Evolutionary conservation across 768 basidiomycete species (phyloP).

Genomic region (Naganishia vaughanmartiniae): DNA sequence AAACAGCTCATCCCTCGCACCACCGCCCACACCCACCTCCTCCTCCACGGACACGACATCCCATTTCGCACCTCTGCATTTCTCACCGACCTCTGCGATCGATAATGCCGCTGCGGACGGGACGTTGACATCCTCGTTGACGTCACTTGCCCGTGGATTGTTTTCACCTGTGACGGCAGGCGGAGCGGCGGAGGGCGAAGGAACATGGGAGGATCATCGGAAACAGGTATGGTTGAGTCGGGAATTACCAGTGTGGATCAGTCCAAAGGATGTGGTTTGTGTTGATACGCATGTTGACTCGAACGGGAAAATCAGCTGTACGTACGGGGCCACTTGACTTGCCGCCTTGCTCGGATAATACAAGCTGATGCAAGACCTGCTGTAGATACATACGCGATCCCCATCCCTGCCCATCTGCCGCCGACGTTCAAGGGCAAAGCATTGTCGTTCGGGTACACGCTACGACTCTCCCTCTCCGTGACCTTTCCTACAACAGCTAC

Average conservation of each 20-base stretch:
- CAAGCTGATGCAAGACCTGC: not conserved
- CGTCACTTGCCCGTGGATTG: constrained; percentile 50
- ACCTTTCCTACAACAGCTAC: constrained; percentile 65
- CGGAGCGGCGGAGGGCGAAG: constrained; percentile 45
- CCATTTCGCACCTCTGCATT: not conserved
- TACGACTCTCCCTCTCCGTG: constrained; percentile 75
- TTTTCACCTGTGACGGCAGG: constrained; percentile 46
- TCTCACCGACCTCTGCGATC: constrained; percentile 31
- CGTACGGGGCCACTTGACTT: not conserved
- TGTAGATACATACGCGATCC: constrained; percentile 74
- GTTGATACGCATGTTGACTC: constrained; percentile 81
- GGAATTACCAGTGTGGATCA: constrained; percentile 75
- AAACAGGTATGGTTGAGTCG: constrained; percentile 52
- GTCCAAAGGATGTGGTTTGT: constrained; percentile 79
- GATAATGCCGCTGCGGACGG: constrained; percentile 48
- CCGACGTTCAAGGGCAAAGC: constrained; percentile 85
- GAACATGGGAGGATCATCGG: constrained; percentile 53
- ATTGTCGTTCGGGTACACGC: constrained; percentile 81
- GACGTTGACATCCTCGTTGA: constrained; percentile 45
- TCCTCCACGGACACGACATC: constrained; percentile 38
- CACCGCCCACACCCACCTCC: not conserved
- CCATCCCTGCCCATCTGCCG: constrained; percentile 74
- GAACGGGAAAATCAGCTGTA: constrained; percentile 14
- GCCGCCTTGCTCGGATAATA: constrained; percentile 1
- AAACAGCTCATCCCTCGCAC: constrained; percentile 34